Base-by-base conservation (phyloP, 495 filamentous ascomycete species). In the Haplographium delicatum region DNA sequence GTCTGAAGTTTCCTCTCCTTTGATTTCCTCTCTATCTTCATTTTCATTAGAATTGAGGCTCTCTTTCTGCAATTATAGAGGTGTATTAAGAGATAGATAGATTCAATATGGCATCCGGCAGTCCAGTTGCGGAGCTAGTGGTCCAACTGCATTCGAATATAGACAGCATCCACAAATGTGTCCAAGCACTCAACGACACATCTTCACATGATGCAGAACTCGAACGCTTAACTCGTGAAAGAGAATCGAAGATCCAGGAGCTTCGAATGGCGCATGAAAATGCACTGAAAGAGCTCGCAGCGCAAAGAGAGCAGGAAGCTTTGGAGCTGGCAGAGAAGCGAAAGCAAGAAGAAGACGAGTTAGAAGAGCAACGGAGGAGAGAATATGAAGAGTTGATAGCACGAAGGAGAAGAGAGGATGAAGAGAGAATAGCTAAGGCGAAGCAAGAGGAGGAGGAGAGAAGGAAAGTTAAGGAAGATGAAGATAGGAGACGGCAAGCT, bases 331-430 rank as follows among this genome's bases (percentile, higher is more conserved):
- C 1, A 11, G 46, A 51, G 15, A 15, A 46, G 37, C 35, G 53
- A n/a, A 41, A 37, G 43, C 47, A 51, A 43, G 46, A 54, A 35
- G 41, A 51, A 20, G 44, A 57, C 18, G 54, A 57, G 25, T 19
- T 61, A 7, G 45, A 49, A 26, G 45, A 41, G 20, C 16, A 61
- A 42, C 41, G 53, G 25, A n/a, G 26, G 28, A 50, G 19, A 31
- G 53, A 54, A 50, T 54, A 52, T 6, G 44, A 50, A 33, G 53
- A 60, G 33, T 22, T 56, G 26, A 51, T 59, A 25, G 48, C 53
- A 13, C 26, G 50, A 31, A 30, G 56, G 25, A 44, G 26, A 16
- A 26, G 31, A 23, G 56, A 59, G 31, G 56, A 59, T 48, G 56
- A 54, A 16, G 51, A 51, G 13, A 24, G 56, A 15, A 27, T 33